Evolutionary conservation across 371 early-diverging fungal genomes (phyloP).

Genomic region (Cokeromyces recurvatus): DNA sequence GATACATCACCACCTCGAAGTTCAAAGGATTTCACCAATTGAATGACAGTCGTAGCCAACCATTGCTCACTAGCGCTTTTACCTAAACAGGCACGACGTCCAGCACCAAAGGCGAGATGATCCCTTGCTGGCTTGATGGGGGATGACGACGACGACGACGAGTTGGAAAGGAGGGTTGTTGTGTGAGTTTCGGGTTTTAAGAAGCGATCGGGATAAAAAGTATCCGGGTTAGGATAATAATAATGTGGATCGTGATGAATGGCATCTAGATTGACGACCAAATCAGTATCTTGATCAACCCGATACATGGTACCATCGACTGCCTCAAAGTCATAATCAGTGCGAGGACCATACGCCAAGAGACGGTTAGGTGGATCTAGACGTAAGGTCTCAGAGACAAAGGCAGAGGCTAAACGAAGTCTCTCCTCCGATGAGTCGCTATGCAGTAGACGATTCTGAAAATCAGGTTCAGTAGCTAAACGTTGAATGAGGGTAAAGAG

Average conservation of each 20-base stretch:
- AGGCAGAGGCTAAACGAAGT: conserved; percentile 12
- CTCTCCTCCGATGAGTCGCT: conserved; percentile 5
- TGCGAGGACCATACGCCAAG: conserved; percentile 28
- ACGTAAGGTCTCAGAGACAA: conserved; percentile 35
- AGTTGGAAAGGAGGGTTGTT: conserved; percentile 5
- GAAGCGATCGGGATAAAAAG: conserved; percentile 25
- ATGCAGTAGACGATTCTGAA: conserved; percentile 17
- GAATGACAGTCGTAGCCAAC: conserved; percentile 8
- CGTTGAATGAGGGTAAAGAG: conserved; percentile 36
- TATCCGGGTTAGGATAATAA: conserved; percentile 20
- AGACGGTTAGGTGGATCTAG: conserved; percentile 24
- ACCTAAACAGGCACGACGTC: conserved; percentile 29
- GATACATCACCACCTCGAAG: conserved; percentile 19
- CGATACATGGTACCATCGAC: conserved; percentile 18
- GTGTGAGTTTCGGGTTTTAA: conserved; percentile 13
- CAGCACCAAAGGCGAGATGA: conserved; percentile 36
- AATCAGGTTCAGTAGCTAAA: conserved; percentile 26
- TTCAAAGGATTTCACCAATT: conserved; percentile 9
- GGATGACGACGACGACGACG: no score
- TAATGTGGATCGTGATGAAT: conserved; percentile 25
- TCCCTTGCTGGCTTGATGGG: conserved; percentile 12
- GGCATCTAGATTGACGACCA: conserved; percentile 32
- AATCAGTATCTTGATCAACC: conserved; percentile 21
- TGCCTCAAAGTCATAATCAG: conserved; percentile 25
- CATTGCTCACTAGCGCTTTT: conserved; percentile 16